Conservation (phyloP, 768 basidiomycete species). For the Kwoniella mangroviensis region DNA sequence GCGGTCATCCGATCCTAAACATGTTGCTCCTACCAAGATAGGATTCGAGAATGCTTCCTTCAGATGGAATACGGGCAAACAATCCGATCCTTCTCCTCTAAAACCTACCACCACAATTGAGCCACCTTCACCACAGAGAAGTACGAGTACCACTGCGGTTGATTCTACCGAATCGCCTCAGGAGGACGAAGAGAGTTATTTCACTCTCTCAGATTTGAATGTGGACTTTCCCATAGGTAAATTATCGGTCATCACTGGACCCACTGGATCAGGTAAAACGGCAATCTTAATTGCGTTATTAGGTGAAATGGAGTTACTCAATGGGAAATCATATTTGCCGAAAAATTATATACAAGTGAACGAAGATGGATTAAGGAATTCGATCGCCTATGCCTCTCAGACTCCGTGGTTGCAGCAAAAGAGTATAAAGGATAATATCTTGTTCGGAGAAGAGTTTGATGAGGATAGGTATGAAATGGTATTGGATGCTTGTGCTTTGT, state of each 20-base stretch:
- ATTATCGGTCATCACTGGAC: slow-evolving; percentile 71
- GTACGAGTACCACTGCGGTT: slow-evolving; percentile 31
- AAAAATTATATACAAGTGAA: slow-evolving; percentile 65
- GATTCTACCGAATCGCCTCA: slow-evolving; percentile 10
- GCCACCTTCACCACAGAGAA: slow-evolving; percentile 8
- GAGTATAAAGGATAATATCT: slow-evolving; percentile 57
- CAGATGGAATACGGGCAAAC: slow-evolving; percentile 64
- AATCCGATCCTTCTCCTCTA: slow-evolving; percentile 58
- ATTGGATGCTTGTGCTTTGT: slow-evolving; percentile 53
- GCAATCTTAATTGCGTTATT: slow-evolving; percentile 67
- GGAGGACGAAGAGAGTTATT: slow-evolving; percentile 61
- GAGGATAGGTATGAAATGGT: slow-evolving; percentile 48
- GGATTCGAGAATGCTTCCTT: slow-evolving; percentile 68
- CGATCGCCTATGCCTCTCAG: slow-evolving; percentile 75
- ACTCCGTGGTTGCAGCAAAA: slow-evolving; percentile 61
- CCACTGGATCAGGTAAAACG: slow-evolving; percentile 82
- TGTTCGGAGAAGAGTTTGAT: slow-evolving; percentile 56
- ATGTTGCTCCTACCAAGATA: slow-evolving; percentile 58
- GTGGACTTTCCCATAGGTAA: slow-evolving; percentile 74
- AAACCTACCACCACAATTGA: slow-evolving; percentile 9
- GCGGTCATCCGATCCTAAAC: slow-evolving; percentile 48
- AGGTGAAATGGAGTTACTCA: slow-evolving; percentile 57
- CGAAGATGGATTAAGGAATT: slow-evolving; percentile 56
- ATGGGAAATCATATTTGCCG: slow-evolving; percentile 67
- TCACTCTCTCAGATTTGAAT: slow-evolving; percentile 71